These are phyloP conservation scores for Phanerochaete sordida DNA, from an alignment of 768 basidiomycete genomes.

Conservation along the genomic window DNA sequence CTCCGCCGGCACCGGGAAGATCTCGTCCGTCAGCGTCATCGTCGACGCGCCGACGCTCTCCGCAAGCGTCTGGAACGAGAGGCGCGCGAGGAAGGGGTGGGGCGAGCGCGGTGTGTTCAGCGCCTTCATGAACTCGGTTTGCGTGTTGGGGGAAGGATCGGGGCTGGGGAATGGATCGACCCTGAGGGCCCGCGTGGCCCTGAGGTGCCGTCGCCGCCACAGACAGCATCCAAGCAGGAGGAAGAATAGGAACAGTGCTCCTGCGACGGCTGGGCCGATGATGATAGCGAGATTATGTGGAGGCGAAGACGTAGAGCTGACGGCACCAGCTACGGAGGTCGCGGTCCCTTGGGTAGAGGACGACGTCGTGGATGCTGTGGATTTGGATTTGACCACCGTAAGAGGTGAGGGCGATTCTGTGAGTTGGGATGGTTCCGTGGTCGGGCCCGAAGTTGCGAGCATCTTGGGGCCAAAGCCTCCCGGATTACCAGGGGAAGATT, in stretches of 20 bases:
- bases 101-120: background rate
- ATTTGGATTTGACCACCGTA: no score
- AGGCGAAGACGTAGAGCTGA: background rate
- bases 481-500: no score
- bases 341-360: no score
- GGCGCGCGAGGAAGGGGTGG: background rate
- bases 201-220: background rate
- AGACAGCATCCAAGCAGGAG: background rate
- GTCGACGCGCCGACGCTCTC: background rate
- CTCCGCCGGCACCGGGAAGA: conserved; percentile 1
- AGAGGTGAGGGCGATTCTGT: no score
- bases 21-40: background rate
- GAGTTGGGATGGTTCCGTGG: no score
- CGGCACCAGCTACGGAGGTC: no score
- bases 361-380: no score
- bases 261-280: background rate
- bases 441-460: no score
- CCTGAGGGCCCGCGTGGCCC: background rate
- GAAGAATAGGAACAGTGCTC: background rate
- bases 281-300: background rate
- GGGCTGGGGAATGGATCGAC: background rate
- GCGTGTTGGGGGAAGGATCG: background rate
- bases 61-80: conserved; percentile 1
- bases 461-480: no score
- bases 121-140: background rate